Evolutionary conservation across 2,329 filamentous ascomycete genomes (phyloP).

Genomic region (Penicillium vulpinum): DNA sequence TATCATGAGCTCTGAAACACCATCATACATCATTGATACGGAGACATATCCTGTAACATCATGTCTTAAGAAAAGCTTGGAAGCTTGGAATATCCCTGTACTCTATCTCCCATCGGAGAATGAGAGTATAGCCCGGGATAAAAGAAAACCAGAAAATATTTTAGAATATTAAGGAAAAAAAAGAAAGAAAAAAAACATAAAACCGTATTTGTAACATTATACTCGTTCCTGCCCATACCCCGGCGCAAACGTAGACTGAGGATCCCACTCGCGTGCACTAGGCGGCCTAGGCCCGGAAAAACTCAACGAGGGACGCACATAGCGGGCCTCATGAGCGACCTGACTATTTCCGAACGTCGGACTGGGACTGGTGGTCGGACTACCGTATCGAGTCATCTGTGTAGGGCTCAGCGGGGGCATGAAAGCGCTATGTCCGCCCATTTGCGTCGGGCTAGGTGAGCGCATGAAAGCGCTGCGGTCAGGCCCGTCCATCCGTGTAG

Average conservation of each 20-base stretch:
- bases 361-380: slow-evolving; percentile 30
- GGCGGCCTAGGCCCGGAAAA: slow-evolving; percentile 52
- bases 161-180: neutral
- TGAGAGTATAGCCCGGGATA: neutral
- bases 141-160: neutral
- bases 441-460: slow-evolving; percentile 22
- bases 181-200: neutral
- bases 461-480: slow-evolving; percentile 15
- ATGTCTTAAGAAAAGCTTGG: neutral
- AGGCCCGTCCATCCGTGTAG: slow-evolving; percentile 7
- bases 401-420: slow-evolving; percentile 22
- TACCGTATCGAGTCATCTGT: slow-evolving; percentile 15
- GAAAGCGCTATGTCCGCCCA: neutral
- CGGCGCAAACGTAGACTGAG: slow-evolving; percentile 37
- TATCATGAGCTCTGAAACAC: too few relatives aligned
- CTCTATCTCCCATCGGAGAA: too few relatives aligned
- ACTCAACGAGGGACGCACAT: slow-evolving; percentile 49
- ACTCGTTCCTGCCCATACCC: slow-evolving; percentile 15
- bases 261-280: slow-evolving; percentile 39
- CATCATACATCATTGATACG: slow-evolving; percentile 1
- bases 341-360: slow-evolving; percentile 22
- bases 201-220: slow-evolving; percentile 2
- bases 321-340: slow-evolving; percentile 48
- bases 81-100: neutral
- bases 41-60: slow-evolving; percentile 1